phyloP scores from a whole-genome alignment of 1,284 basidiomycete species.

The Serendipita sp. region DNA sequence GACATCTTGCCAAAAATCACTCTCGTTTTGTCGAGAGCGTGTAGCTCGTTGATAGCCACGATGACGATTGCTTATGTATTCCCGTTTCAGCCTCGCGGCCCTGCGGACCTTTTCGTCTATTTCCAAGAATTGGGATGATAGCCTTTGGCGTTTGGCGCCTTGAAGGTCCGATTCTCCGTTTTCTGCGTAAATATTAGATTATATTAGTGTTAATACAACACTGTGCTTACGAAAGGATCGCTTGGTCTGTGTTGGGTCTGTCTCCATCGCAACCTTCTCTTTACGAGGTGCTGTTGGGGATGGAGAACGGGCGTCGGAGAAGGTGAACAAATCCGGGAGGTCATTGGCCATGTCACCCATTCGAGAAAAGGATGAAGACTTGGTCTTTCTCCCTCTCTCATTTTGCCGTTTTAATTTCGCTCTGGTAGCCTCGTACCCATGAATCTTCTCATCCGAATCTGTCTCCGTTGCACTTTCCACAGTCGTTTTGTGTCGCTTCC shows the following conservation, averaged over 20 bases:
- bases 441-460: not conserved
- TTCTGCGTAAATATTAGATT: not conserved
- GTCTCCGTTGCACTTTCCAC: not conserved
- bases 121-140: not conserved
- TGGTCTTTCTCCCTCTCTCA: not conserved
- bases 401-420: not conserved
- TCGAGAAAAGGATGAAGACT: not conserved
- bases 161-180: not conserved
- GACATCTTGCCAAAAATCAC: constrained; percentile 3
- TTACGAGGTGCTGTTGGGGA: not conserved
- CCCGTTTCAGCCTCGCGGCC: not conserved
- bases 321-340: not conserved
- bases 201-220: not conserved
- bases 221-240: not conserved
- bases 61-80: not conserved
- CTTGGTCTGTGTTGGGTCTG: not conserved
- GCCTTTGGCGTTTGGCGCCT: not conserved
- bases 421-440: not conserved
- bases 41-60: not conserved
- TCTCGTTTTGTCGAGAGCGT: not conserved
- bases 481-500: not conserved
- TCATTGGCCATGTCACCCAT: constrained; percentile 1
- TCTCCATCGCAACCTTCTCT: not conserved
- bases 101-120: not conserved
- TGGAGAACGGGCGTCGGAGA: not conserved